Base-by-base conservation (phyloP, 768 basidiomycete genomes). In the Lactifluus hygrophoroides region DNA sequence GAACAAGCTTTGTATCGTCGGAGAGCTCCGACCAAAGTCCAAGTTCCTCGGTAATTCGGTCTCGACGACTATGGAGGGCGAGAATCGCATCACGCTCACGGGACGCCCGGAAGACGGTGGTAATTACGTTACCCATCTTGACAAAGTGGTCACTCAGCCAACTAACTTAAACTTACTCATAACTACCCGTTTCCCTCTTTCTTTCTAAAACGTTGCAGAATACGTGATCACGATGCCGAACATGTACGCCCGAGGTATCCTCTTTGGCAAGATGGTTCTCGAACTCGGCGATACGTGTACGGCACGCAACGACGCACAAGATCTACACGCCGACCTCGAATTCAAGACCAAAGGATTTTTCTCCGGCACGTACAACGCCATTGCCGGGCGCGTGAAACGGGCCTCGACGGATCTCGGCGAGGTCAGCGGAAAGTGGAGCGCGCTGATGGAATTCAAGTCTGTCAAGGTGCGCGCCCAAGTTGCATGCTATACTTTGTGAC, bases 281-380 rank as follows among this genome's bases (percentile, higher is more conserved):
- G 96, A 99, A 74, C 77, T 99, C 21, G 94, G 95, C 5, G 96
- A 98, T 71, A 80, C 82, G 34, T 93, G 91, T 65, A 80, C 76
- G 8, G 91, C 92, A 57, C 84, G 83, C 75, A 94, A 93, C 74
- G 85, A 89, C 66, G 83, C 83, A 66, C 82, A 83, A 44, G 83
- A 83, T 19, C 70, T 90, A 61, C 73, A 70, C 46, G 90, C 88
- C 60, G 93, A 95, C 68, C 74, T 98, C 35, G 93, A 97, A 65
- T 99, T 98, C 78, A 98, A 97, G 79, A 94, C 94, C 40, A 98
- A 96, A 83, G 95, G 95, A 19, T 97, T 95, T 79, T 96, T 97
- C 73, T 94, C 93, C 1, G 96, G 96, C 23, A 88, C 89, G 55
- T 95, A 98, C 76, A 98, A 99, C 69, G 84, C 86, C 37, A 80